These are phyloP conservation scores for Xylariales sp. DNA, from an alignment of 2,329 filamentous ascomycete species.

Conservation along the genomic window DNA sequence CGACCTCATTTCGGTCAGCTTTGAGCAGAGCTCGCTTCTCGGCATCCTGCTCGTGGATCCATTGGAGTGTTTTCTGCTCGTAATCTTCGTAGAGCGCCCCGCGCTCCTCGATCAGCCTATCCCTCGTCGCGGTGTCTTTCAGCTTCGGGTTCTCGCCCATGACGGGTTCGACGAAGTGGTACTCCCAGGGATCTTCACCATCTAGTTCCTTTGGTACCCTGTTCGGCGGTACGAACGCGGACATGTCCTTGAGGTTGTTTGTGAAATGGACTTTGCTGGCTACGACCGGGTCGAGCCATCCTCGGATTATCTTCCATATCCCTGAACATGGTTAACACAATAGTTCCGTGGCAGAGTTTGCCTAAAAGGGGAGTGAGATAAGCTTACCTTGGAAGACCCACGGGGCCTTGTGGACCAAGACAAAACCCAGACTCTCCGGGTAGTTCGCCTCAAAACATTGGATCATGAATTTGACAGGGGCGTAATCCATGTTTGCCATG, in stretches of 20 bases:
- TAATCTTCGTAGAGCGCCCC: conserved; percentile 65
- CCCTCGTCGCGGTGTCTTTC: conserved; percentile 58
- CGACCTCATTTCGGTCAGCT: conserved; percentile 55
- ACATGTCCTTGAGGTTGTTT: conserved; percentile 72
- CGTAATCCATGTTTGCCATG: conserved; percentile 96
- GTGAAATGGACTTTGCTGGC: conserved; percentile 93
- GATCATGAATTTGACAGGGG: conserved; percentile 98
- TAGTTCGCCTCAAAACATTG: conserved; percentile 99
- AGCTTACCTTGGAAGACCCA: conserved; percentile 87
- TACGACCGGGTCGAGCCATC: conserved; percentile 96
- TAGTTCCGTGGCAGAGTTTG: no score
- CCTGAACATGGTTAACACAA: conserved; percentile 45
- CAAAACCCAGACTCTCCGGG: conserved; percentile 82
- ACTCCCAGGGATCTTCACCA: conserved; percentile 79
- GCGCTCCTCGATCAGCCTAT: conserved; percentile 60
- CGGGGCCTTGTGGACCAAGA: conserved; percentile 91
- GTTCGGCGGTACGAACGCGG: conserved; percentile 65
- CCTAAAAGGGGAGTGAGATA: conserved; percentile 21
- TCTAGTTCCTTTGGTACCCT: conserved; percentile 80
- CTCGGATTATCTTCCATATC: conserved; percentile 93
- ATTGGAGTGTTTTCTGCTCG: conserved; percentile 68
- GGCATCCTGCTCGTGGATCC: conserved; percentile 57
- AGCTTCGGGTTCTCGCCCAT: conserved; percentile 72
- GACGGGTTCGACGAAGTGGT: conserved; percentile 73
- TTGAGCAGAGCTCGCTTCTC: conserved; percentile 44